Evolutionary conservation across 805 yeast species (phyloP).

Genomic region (Schwanniomyces polymorphus): DNA sequence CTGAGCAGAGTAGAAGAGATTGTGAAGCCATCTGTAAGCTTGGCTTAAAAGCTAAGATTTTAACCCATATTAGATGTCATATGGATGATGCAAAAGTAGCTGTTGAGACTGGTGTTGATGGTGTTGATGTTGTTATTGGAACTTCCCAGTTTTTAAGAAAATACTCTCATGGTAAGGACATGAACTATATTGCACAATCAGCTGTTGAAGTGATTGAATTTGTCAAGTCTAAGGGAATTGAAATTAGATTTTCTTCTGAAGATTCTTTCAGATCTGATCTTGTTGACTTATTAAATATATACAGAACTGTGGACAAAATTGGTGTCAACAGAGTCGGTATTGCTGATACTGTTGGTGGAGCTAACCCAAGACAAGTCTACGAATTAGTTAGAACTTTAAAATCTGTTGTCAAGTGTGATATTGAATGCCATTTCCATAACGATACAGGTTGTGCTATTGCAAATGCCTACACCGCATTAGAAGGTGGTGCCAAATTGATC

Average conservation of each 20-base stretch:
- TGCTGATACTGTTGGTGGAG: slow-evolving; percentile 99
- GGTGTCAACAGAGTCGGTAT: slow-evolving; percentile 99
- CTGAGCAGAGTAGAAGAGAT: slow-evolving; percentile 88
- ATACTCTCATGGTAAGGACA: slow-evolving; percentile 96
- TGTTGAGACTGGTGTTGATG: slow-evolving; percentile 97
- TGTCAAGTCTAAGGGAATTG: slow-evolving; percentile 95
- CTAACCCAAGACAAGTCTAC: slow-evolving; percentile 98
- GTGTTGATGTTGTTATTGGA: slow-evolving; percentile 98
- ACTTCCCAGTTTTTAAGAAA: slow-evolving; percentile 94
- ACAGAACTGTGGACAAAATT: slow-evolving; percentile 93
- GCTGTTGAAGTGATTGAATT: slow-evolving; percentile 97
- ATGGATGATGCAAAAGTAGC: slow-evolving; percentile 99
- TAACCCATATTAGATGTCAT: slow-evolving; percentile 97
- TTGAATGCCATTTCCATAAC: slow-evolving; percentile 98
- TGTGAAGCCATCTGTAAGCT: slow-evolving; percentile 98
- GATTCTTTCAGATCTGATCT: slow-evolving; percentile 97
- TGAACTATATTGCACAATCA: slow-evolving; percentile 93
- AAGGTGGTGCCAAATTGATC: slow-evolving; percentile 93
- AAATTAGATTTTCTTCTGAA: slow-evolving; percentile 94
- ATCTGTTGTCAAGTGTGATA: slow-evolving; percentile 93
- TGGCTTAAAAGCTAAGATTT: slow-evolving; percentile 91
- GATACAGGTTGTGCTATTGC: slow-evolving; percentile 99
- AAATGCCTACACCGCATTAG: slow-evolving; percentile 96
- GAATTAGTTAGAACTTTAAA: slow-evolving; percentile 92
- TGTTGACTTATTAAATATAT: slow-evolving; percentile 91